Evolutionary conservation across 2,329 filamentous ascomycete genomes (phyloP), one percentile per base, ranked within the genome.

Genomic region (Esteya vermicola): DNA sequence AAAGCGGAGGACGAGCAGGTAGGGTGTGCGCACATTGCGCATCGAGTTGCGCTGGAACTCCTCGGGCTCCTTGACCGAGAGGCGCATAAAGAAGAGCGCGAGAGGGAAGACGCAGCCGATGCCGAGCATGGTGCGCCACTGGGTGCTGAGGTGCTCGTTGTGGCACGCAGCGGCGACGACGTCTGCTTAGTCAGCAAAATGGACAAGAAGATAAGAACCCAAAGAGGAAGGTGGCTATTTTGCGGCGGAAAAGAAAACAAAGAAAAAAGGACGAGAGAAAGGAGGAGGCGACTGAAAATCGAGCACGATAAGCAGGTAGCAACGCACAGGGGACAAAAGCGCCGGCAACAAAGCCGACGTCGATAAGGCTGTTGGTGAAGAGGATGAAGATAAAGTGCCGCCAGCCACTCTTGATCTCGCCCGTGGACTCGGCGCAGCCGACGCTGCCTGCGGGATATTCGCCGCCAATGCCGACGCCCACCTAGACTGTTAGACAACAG

Each of bases 381-480:
- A 93, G 67, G 50, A 89, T 84, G 54, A 88, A 95, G 85, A 85
- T 93, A 30, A 81, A 70, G 54, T 95, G 89, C n/a, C 88, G 70
- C 14, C 81, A 80, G 10, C 88, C 88, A 14, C 62, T 58, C 57
- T 85, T 85, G 43, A 95, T 65, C 54, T 93, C 85, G 19, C 84
- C 83, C 0, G 81, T 88, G 5, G 80, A 81, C 59, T 95, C 88
- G 3, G 86, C 84, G 39, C 77, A 82, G 2, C 81, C 83, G 1
- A 95, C 88, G 43, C 76, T 84, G 4, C 88, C 88, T 32, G 83
- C 82, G 1, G 83, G 83, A 51, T 86, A 88, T 57, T 89, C 82
- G 60, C 69, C 68, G 59, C 81, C 85, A 38, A 93, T 89, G n/a
- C 84, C 81, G 45, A 85, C 75, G 20, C 81, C 74, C 33, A 78